Conservation (phyloP, 345 rosid species). For the Durio zibethinus region DNA sequence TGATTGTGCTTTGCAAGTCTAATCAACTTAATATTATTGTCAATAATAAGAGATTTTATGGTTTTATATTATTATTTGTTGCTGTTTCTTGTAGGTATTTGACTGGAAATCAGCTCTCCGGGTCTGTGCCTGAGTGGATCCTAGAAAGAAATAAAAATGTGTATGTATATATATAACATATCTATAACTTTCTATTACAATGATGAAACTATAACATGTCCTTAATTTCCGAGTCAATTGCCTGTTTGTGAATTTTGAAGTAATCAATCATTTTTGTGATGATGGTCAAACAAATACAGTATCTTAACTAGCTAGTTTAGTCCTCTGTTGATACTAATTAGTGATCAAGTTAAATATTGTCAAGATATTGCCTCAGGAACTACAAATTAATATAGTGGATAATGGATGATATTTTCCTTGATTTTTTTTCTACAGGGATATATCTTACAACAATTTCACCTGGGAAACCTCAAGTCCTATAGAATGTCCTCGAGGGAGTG, state of each 20-base stretch:
- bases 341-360: not conserved
- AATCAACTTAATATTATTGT: not conserved
- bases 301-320: not conserved
- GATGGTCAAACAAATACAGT: not conserved
- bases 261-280: not conserved
- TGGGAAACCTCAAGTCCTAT: constrained; percentile 51
- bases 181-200: not conserved
- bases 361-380: not conserved
- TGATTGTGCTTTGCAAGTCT: not conserved
- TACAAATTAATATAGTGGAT: not conserved
- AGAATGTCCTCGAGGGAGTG: constrained; percentile 56
- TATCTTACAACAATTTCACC: constrained; percentile 74
- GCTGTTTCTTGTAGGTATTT: constrained; percentile 46
- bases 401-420: not conserved
- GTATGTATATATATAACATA: constrained; percentile 39
- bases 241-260: not conserved
- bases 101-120: constrained; percentile 66
- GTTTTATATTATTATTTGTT: not conserved
- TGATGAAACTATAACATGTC: not conserved
- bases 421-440: constrained; percentile 53
- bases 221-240: not conserved
- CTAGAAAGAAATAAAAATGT: constrained; percentile 57
- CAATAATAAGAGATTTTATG: not conserved
- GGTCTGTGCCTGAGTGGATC: constrained; percentile 58
- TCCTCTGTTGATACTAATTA: not conserved